phyloP scores from a whole-genome alignment of 129 eudicot species.

The Oenanthe sinensis region DNA sequence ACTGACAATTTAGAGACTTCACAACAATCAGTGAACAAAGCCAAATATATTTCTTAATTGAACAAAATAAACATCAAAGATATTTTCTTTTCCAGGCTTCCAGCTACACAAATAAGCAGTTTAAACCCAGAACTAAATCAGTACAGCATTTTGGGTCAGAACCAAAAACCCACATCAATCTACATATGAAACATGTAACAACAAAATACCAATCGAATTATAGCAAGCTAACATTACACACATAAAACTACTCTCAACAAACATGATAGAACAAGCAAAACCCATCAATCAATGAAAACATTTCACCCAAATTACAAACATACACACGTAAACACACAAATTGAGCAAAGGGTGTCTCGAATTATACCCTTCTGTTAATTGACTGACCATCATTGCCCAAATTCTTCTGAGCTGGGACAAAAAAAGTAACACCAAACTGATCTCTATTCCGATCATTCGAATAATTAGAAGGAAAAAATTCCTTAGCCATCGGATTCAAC shows the following conservation, averaged over 20 bases:
- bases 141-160: neutral
- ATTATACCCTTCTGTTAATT: slow-evolving; percentile 65
- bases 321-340: neutral
- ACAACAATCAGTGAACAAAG: neutral
- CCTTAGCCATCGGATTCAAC: slow-evolving; percentile 93
- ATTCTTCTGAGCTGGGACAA: slow-evolving; percentile 41
- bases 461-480: slow-evolving; percentile 71
- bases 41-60: neutral
- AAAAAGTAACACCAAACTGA: slow-evolving; percentile 41
- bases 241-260: neutral
- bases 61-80: neutral
- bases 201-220: neutral
- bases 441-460: slow-evolving; percentile 38
- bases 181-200: neutral
- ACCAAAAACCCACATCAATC: neutral
- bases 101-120: neutral
- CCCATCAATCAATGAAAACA: slow-evolving; percentile 13
- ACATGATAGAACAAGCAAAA: slow-evolving; percentile 3
- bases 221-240: neutral
- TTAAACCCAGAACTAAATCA: neutral
- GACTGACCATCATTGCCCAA: slow-evolving; percentile 41
- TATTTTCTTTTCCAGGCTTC: neutral
- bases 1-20: neutral
- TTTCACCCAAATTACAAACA: neutral
- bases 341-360: slow-evolving; percentile 6